phyloP scores from a whole-genome alignment of 139 green algal species.

The Spirogloea muscicola region DNA sequence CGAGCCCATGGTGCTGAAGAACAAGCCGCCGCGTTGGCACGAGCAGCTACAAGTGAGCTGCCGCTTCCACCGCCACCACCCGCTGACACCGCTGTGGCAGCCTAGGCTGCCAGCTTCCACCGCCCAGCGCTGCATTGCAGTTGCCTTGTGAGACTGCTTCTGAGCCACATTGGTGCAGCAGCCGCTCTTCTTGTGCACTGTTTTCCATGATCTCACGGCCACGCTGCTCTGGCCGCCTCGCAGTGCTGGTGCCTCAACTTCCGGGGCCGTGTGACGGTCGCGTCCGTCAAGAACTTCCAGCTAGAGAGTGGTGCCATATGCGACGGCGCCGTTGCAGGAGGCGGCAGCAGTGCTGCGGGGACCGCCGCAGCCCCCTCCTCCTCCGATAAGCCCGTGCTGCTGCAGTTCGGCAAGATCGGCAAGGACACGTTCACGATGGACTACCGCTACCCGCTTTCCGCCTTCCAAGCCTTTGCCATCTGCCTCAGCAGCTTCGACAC shows the following conservation, averaged over 20 bases:
- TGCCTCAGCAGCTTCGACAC: slow-evolving; percentile 89
- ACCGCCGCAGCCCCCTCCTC: no score
- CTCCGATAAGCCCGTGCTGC: slow-evolving; percentile 63
- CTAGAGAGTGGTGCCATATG: slow-evolving; percentile 53
- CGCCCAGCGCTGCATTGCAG: no score
- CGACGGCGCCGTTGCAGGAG: slow-evolving; percentile 28
- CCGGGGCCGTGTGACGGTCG: slow-evolving; percentile 92
- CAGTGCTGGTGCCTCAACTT: slow-evolving; percentile 98
- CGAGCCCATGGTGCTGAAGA: slow-evolving; percentile 62
- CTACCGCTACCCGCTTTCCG: slow-evolving; percentile 65
- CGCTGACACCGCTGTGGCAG: no score
- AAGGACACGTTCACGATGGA: slow-evolving; percentile 92
- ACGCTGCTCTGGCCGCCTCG: background rate
- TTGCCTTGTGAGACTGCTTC: no score
- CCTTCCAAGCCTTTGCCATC: slow-evolving; percentile 78
- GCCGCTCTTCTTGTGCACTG: no score
- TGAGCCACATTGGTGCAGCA: no score
- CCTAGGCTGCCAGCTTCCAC: no score
- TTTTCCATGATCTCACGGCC: no score
- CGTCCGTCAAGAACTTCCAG: slow-evolving; percentile 99
- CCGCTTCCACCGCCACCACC: background rate
- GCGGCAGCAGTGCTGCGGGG: slow-evolving; percentile 38
- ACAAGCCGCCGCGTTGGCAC: slow-evolving; percentile 96
- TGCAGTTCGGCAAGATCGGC: slow-evolving; percentile 93
- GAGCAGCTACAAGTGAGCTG: slow-evolving; percentile 60